Percentiles rank a stretch among this genome's conserved stretches.
Conservation (phyloP, 2,329 filamentous ascomycete species). For the Cordyceps sp. region DNA sequence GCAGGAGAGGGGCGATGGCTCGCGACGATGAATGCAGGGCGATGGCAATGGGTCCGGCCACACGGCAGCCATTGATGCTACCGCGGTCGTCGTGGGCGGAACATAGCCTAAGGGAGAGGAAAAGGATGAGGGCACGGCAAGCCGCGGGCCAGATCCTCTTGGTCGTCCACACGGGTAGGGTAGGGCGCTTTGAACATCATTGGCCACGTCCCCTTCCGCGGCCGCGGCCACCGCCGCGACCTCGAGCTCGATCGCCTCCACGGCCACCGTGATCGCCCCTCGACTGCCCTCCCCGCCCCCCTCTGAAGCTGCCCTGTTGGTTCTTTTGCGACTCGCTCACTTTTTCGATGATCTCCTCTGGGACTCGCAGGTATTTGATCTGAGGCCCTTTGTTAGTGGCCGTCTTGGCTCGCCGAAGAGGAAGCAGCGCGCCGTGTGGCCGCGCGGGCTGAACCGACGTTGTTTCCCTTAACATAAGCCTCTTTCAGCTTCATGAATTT, state of each 20-base stretch:
- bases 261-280: slow-evolving; percentile 39
- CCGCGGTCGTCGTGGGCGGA: too few species aligned
- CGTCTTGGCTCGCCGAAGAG: background rate
- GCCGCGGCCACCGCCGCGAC: slow-evolving; percentile 22
- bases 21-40: too few species aligned
- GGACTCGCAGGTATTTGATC: slow-evolving; percentile 97
- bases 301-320: slow-evolving; percentile 45
- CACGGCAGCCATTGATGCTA: too few species aligned
- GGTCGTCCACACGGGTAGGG: slow-evolving; percentile 2
- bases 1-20: too few species aligned
- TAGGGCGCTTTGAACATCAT: slow-evolving; percentile 8
- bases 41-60: too few species aligned
- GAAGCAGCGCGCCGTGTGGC: too few species aligned
- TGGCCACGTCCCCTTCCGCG: slow-evolving; percentile 17
- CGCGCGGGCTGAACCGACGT: slow-evolving; percentile 63
- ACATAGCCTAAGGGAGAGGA: too few species aligned
- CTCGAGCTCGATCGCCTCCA: slow-evolving; percentile 25
- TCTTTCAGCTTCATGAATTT: slow-evolving; percentile 85
- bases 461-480: slow-evolving; percentile 94
- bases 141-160: too few species aligned
- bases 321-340: slow-evolving; percentile 84
- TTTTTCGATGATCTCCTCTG: slow-evolving; percentile 88
- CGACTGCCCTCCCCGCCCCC: slow-evolving; percentile 43
- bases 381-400: slow-evolving; percentile 18
- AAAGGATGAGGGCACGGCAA: too few species aligned